Conservation (phyloP, 2,329 filamentous ascomycete species). For the Pseudogymnoascus pannorum region DNA sequence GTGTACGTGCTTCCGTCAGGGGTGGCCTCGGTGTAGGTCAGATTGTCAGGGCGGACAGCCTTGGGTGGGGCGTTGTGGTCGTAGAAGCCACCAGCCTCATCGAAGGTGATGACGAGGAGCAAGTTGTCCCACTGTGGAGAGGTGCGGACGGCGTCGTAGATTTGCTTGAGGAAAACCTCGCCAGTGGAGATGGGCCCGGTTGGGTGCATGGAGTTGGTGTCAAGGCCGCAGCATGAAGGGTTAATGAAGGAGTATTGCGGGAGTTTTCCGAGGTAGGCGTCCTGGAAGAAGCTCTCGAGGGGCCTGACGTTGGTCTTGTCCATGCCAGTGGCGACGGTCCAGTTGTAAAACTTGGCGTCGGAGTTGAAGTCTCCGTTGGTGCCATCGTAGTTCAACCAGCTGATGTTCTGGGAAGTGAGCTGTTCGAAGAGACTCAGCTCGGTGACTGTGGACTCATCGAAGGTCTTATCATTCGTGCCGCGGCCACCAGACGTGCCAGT, state of each 20-base stretch:
- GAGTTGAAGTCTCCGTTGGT: conserved; percentile 32
- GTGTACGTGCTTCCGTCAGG: conserved; percentile 32
- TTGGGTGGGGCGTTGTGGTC: conserved; percentile 39
- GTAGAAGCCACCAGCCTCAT: conserved; percentile 41
- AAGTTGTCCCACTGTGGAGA: conserved; percentile 41
- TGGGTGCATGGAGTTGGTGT: conserved; percentile 36
- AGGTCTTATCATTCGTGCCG: conserved; percentile 31
- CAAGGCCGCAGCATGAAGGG: conserved; percentile 37
- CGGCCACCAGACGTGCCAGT: conserved; percentile 35
- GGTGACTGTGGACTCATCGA: conserved; percentile 27
- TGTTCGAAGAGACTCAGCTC: conserved; percentile 35
- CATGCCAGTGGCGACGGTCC: conserved; percentile 31
- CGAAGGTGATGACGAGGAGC: conserved; percentile 40
- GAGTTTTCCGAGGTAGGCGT: conserved; percentile 37
- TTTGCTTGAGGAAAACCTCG: conserved; percentile 38
- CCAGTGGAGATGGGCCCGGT: conserved; percentile 37
- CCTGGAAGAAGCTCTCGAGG: conserved; percentile 36
- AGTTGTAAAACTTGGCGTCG: conserved; percentile 37
- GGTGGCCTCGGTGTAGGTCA: conserved; percentile 31
- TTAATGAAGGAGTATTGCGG: conserved; percentile 42
- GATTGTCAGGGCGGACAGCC: conserved; percentile 28
- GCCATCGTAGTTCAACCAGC: conserved; percentile 41
- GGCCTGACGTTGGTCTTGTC: conserved; percentile 30
- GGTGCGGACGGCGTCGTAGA: conserved; percentile 38
- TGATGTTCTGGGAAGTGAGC: conserved; percentile 33